A percentile compares a stretch with the other conserved stretches of the same genome.
Evolutionary conservation across 495 filamentous ascomycete genomes (phyloP).

Genomic region (Endocarpon pusillum): DNA sequence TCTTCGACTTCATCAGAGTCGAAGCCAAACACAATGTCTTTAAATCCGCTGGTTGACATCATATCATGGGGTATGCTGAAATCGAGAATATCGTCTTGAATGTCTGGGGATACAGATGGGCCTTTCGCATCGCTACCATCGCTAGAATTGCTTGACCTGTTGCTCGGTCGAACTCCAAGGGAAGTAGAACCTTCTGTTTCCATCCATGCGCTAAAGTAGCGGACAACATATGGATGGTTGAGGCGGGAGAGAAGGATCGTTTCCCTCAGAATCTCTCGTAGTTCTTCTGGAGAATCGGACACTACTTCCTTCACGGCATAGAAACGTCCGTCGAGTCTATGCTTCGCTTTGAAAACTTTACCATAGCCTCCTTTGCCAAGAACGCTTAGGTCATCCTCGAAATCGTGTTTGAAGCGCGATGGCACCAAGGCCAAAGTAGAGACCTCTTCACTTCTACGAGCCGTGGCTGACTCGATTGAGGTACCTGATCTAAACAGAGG

Average conservation of each 20-base stretch:
- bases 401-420: conserved; percentile 74
- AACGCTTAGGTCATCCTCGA: conserved; percentile 70
- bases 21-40: conserved; percentile 60
- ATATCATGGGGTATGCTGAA: no score
- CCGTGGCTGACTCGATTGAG: conserved; percentile 9
- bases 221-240: conserved; percentile 89
- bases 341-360: conserved; percentile 90
- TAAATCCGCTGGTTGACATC: conserved; percentile 62
- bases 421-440: conserved; percentile 19
- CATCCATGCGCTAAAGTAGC: conserved; percentile 90
- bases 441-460: conserved; percentile 31
- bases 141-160: conserved; percentile 40
- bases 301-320: conserved; percentile 97
- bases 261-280: conserved; percentile 80
- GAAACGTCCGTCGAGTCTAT: conserved; percentile 78
- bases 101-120: no score
- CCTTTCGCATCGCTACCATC: conserved; percentile 22
- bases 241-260: conserved; percentile 77
- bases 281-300: conserved; percentile 55
- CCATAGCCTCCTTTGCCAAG: conserved; percentile 91
- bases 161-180: no score
- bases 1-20: conserved; percentile 50
- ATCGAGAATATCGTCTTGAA: no score
- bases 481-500: conserved; percentile 6
- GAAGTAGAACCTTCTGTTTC: no score